Conservation (phyloP, 2,329 filamentous ascomycete genomes). For the Thelonectria olida region DNA sequence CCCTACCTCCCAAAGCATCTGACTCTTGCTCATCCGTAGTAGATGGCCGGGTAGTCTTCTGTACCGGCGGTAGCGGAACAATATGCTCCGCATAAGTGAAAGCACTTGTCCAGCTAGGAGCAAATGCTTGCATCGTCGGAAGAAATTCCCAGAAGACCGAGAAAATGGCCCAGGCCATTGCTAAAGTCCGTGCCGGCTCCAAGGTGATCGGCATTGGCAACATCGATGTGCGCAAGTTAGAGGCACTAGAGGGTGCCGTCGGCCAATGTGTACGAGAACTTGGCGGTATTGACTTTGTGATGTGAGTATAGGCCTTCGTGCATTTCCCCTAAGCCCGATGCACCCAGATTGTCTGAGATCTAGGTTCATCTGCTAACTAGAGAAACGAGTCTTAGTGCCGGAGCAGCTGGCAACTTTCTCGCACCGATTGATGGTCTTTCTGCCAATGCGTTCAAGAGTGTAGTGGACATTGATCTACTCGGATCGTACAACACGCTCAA, state of each 20-base stretch:
- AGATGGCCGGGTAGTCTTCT: constrained; percentile 7
- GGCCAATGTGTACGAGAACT: neutral
- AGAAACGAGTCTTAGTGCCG: neutral
- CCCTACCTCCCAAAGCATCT: too few relatives aligned
- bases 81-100: constrained; percentile 14
- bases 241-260: constrained; percentile 4
- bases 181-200: neutral
- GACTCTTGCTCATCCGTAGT: too few relatives aligned
- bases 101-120: constrained; percentile 9
- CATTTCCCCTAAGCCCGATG: too few relatives aligned
- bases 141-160: constrained; percentile 9
- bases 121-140: constrained; percentile 18
- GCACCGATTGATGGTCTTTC: neutral
- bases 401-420: constrained; percentile 19
- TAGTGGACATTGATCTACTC: constrained; percentile 15
- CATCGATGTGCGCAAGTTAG: constrained; percentile 4
- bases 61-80: constrained; percentile 11
- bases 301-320: too few relatives aligned
- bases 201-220: constrained; percentile 8
- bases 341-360: neutral
- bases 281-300: constrained; percentile 15
- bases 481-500: constrained; percentile 13
- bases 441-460: constrained; percentile 17
- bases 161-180: constrained; percentile 6
- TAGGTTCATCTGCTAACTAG: too few relatives aligned